Percentiles rank a stretch among this genome's conserved stretches.
These are phyloP conservation scores for Nakazawaea anatomiae DNA, from an alignment of 805 yeast species.

Conservation along the genomic window DNA sequence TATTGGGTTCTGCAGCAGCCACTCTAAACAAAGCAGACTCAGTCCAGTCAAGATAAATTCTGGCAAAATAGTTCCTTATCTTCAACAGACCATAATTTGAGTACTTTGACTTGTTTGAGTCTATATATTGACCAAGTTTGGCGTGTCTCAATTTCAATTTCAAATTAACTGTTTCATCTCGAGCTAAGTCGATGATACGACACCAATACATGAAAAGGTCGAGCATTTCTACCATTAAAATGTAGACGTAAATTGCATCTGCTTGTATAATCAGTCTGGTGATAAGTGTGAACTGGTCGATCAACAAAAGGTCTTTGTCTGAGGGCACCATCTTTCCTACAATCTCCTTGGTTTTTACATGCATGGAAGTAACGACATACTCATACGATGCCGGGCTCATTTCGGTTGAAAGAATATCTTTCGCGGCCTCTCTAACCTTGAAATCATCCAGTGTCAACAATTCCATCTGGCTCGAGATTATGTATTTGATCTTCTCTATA, in stretches of 20 bases:
- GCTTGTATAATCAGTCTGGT: constrained; percentile 31
- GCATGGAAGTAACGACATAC: constrained; percentile 40
- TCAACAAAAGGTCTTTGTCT: constrained; percentile 26
- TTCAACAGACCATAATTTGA: constrained; percentile 8
- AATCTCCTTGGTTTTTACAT: constrained; percentile 28
- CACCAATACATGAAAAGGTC: constrained; percentile 15
- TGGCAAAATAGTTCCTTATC: constrained; percentile 21
- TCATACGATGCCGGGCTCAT: constrained; percentile 53
- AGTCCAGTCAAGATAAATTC: constrained; percentile 25
- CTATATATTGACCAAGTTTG: constrained; percentile 27
- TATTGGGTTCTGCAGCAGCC: constrained; percentile 20
- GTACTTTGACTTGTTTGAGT: constrained; percentile 18
- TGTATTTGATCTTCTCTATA: constrained; percentile 19
- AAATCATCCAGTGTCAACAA: constrained; percentile 19
- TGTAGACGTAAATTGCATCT: constrained; percentile 13
- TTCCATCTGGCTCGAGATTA: constrained; percentile 19
- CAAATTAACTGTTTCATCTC: constrained; percentile 23
- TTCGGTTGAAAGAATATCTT: constrained; percentile 65
- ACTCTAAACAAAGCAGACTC: constrained; percentile 26
- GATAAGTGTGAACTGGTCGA: constrained; percentile 46
- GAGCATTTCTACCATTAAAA: not conserved
- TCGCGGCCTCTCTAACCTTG: constrained; percentile 57
- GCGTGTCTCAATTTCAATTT: constrained; percentile 33
- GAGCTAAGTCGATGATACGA: constrained; percentile 24
- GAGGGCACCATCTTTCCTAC: constrained; percentile 18